Base-by-base conservation (phyloP, 1,284 basidiomycete genomes). In the Leccinum subatratum region DNA sequence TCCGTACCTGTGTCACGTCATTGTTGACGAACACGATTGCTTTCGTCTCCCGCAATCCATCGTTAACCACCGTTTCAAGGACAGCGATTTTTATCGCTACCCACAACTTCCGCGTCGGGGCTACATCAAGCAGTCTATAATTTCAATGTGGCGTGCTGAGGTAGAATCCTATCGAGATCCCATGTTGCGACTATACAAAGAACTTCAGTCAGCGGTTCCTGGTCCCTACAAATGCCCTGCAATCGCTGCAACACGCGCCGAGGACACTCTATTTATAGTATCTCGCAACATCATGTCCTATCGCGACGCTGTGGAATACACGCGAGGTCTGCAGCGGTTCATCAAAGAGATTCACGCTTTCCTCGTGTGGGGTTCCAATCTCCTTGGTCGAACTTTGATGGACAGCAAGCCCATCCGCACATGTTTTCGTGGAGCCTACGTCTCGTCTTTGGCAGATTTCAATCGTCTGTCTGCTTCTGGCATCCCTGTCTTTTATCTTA, bases 221-320 rank as follows among this genome's bases (percentile, higher is more conserved):
- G 62, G 68, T 14, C 12, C 57, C 1, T 61, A 68, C n/a, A 68
- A 68, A 18, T 16, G 12, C 4, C 67, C 39, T 0, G 3, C 16
- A 0, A 69, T 62, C 20, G 57, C 67, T 30, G 7, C 66, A 1
- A 11, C 4, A 3, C 58, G 22, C 1, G 22, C 68, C 11, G 51
- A 66, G 30, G 68, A 66, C 5, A 68, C 57, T 0, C 32, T 69
- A 1, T 68, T 61, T 1, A 25, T 63, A 0, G 2, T 68, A 1
- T 8, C 20, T 8, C 48, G 42, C 9, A 69, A 58, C 20, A 42
- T 39, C 25, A 69, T 68, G 61, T 68, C 61, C 0, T 66, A 69
- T 42, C 63, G 42, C 6, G 61, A 68, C 7, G 59, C 67, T 6
- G 48, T 68, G 20, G 67, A 68, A 9, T 68, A 68, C 6, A 60